Percentiles rank a stretch among this genome's conserved stretches.
Conservation (phyloP, 1,284 basidiomycete species). For the Marasmius sp. region DNA sequence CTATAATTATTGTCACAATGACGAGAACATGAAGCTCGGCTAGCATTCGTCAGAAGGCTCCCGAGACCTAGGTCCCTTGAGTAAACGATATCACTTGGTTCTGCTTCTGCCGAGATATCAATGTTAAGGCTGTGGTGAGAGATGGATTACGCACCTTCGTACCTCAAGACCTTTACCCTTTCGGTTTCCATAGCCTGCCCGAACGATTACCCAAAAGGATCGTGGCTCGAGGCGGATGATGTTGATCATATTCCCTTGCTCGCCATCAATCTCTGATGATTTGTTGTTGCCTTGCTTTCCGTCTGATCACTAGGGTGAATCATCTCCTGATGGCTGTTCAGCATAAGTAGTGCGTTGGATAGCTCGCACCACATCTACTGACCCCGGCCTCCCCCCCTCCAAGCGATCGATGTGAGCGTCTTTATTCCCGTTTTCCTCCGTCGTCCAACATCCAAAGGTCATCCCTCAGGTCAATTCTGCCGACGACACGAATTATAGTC, state of each 20-base stretch:
- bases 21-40: background rate
- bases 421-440: background rate
- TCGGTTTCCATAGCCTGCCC: background rate
- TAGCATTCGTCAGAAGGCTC: background rate
- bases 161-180: background rate
- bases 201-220: conserved; percentile 1
- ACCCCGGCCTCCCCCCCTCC: background rate
- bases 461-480: conserved; percentile 4
- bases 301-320: background rate
- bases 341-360: conserved; percentile 2
- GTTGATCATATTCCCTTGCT: background rate
- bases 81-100: background rate
- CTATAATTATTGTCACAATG: background rate
- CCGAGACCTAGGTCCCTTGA: background rate
- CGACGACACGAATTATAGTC: conserved; percentile 35
- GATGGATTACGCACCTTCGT: background rate
- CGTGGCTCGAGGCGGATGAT: background rate
- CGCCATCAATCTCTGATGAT: conserved; percentile 3
- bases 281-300: background rate
- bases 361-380: background rate
- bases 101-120: conserved; percentile 4
- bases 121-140: background rate
- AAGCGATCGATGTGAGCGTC: background rate
- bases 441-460: background rate
- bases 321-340: conserved; percentile 1